A percentile compares a stretch with the other conserved stretches of the same genome.
These are phyloP conservation scores for Bruguiera sexangula DNA, from an alignment of 345 rosid species.

Conservation along the genomic window DNA sequence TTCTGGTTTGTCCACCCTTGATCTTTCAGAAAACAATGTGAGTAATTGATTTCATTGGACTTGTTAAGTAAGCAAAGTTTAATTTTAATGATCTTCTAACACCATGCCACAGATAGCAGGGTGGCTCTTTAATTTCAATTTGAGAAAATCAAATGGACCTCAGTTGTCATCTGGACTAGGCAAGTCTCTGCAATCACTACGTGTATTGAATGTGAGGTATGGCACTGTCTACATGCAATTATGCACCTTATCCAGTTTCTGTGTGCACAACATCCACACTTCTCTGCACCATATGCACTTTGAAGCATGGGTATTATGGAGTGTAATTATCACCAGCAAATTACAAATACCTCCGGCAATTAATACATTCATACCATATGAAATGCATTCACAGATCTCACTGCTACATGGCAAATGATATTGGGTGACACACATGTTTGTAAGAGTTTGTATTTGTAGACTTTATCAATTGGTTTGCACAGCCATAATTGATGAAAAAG, in stretches of 20 bases:
- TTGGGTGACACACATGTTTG: no score
- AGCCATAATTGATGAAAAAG: conserved; percentile 4
- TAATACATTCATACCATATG: no score
- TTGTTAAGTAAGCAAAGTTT: background rate
- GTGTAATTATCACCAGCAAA: no score
- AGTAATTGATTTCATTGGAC: conserved; percentile 26
- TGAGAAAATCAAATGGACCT: conserved; percentile 34
- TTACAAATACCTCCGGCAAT: no score
- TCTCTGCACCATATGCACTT: background rate
- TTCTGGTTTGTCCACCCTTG: conserved; percentile 50
- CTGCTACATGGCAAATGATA: no score
- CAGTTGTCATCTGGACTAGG: conserved; percentile 22
- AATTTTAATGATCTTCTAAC: background rate
- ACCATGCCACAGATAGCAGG: conserved; percentile 57
- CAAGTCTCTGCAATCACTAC: conserved; percentile 56
- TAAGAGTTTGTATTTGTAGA: no score
- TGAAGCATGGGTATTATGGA: background rate
- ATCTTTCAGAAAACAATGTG: conserved; percentile 83
- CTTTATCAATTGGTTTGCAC: conserved; percentile 8
- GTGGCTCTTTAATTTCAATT: conserved; percentile 63
- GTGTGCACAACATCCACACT: background rate
- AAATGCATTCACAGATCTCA: no score
- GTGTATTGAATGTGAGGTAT: conserved; percentile 71
- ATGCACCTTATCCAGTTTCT: background rate
- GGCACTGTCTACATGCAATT: conserved; percentile 1